Conservation (phyloP, 495 filamentous ascomycete genomes). For the Talaromyces thailandensis region DNA sequence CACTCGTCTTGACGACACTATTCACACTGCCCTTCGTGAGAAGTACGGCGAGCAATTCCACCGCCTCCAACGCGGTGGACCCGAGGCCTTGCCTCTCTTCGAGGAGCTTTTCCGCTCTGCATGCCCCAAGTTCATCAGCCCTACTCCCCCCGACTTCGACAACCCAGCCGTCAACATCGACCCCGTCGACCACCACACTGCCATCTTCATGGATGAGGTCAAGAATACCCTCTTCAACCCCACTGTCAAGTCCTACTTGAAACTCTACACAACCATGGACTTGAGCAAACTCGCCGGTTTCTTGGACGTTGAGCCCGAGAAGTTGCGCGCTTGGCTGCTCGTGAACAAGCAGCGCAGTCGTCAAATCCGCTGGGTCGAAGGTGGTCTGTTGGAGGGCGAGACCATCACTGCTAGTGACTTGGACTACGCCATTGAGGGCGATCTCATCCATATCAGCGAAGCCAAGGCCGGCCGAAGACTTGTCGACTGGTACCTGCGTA, state of each 20-base stretch:
- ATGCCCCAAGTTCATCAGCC: constrained; percentile 99
- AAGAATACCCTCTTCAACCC: constrained; percentile 93
- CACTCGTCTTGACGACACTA: constrained; percentile 94
- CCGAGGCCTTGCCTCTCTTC: constrained; percentile 88
- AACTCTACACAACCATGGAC: constrained; percentile 99
- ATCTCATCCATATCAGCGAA: constrained; percentile 96
- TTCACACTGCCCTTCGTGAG: constrained; percentile 94
- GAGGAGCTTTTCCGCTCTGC: constrained; percentile 93
- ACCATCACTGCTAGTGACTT: constrained; percentile 83
- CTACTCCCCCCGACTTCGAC: constrained; percentile 94
- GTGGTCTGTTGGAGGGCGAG: constrained; percentile 83
- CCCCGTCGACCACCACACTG: constrained; percentile 91
- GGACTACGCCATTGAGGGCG: constrained; percentile 94
- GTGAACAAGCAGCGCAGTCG: constrained; percentile 98
- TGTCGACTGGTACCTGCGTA: constrained; percentile 98
- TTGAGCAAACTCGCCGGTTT: constrained; percentile 96
- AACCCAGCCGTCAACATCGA: constrained; percentile 89
- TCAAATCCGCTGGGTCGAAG: constrained; percentile 91
- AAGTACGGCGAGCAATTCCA: constrained; percentile 98
- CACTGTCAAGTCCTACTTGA: constrained; percentile 93
- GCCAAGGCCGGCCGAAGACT: constrained; percentile 94
- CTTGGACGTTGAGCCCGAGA: constrained; percentile 87
- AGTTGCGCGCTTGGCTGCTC: constrained; percentile 78
- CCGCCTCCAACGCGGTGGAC: constrained; percentile 89
- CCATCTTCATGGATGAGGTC: constrained; percentile 98